Evolutionary conservation across 2,329 filamentous ascomycete species (phyloP).

Genomic region (Fusarium ramigenum): DNA sequence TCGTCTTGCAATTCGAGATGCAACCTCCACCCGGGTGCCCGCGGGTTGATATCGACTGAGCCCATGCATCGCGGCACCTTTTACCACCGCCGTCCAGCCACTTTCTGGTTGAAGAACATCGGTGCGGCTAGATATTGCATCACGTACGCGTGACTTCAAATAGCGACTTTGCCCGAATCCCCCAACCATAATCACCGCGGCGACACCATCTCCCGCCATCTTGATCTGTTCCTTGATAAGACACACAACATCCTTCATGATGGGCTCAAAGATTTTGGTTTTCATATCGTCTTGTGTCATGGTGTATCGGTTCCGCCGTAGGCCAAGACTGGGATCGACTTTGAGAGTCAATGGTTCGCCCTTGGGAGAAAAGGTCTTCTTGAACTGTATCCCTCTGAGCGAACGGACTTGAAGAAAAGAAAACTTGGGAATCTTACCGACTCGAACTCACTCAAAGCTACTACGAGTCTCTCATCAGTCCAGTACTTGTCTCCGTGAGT

Average conservation of each 20-base stretch:
- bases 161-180: constrained; percentile 59
- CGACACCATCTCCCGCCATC: constrained; percentile 48
- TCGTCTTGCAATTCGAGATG: constrained; percentile 49
- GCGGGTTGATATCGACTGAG: constrained; percentile 45
- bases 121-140: constrained; percentile 47
- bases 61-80: constrained; percentile 59
- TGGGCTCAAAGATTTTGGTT: constrained; percentile 60
- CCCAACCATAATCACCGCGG: constrained; percentile 58
- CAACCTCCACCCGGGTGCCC: constrained; percentile 44
- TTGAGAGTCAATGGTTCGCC: constrained; percentile 50
- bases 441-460: constrained; percentile 57
- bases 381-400: constrained; percentile 44
- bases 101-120: constrained; percentile 59
- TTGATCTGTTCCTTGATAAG: constrained; percentile 54
- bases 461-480: constrained; percentile 53
- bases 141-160: constrained; percentile 53
- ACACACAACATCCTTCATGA: constrained; percentile 55
- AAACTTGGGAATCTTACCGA: constrained; percentile 52
- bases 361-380: constrained; percentile 51
- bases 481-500: constrained; percentile 55
- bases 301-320: constrained; percentile 45
- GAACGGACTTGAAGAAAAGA: constrained; percentile 1
- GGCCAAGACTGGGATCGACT: constrained; percentile 47
- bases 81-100: constrained; percentile 61
- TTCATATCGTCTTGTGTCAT: constrained; percentile 68